phyloP scores from a whole-genome alignment of 148 eudicot genomes.

The Rhododendron vialii region DNA sequence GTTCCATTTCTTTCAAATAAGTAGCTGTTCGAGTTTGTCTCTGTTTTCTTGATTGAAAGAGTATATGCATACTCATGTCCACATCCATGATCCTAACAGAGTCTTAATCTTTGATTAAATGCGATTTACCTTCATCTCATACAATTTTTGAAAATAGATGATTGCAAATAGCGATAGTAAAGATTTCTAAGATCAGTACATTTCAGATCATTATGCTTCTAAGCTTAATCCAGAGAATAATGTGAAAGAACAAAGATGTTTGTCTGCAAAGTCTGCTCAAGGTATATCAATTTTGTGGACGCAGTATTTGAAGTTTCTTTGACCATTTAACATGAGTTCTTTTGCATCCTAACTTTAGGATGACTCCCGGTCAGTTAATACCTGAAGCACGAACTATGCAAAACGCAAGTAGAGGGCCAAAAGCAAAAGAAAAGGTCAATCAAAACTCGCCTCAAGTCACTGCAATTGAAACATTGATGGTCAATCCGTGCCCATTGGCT shows the following conservation, averaged over 20 bases:
- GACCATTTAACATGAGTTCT: not conserved
- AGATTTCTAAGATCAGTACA: not conserved
- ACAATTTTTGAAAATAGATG: not conserved
- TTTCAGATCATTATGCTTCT: not conserved
- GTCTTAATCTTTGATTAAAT: no score
- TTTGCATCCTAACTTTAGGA: not conserved
- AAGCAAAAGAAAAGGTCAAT: not conserved
- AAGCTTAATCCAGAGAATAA: not conserved
- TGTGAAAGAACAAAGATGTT: not conserved
- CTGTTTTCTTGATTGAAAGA: not conserved
- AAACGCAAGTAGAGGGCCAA: not conserved
- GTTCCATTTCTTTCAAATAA: not conserved
- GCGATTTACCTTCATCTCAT: not conserved
- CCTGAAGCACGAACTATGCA: not conserved
- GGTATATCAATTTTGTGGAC: not conserved
- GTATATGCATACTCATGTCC: not conserved
- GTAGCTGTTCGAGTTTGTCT: not conserved
- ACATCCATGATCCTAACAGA: not conserved
- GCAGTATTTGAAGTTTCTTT: not conserved
- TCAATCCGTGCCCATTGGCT: constrained; percentile 46
- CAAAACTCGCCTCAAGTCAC: not conserved
- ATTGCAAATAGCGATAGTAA: not conserved
- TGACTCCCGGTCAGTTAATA: not conserved
- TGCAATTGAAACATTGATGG: constrained; percentile 25
- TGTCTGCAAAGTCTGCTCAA: not conserved